phyloP scores from a whole-genome alignment of 805 yeast genomes.

The Tetrapisispora nanseiensis region DNA sequence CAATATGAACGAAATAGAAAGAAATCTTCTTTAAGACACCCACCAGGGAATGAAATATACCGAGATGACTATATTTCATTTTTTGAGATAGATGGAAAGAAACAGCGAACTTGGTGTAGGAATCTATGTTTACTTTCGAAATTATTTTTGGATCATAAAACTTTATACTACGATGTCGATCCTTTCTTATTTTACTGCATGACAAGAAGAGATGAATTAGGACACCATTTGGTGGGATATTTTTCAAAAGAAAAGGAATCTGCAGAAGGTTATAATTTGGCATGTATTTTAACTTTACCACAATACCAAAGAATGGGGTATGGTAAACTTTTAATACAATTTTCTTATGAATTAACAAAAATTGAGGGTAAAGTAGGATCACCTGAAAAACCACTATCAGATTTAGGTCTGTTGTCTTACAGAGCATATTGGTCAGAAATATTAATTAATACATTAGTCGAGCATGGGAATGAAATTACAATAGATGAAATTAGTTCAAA shows the following conservation, averaged over 20 bases:
- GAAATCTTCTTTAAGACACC: conserved; percentile 84
- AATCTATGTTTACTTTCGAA: conserved; percentile 86
- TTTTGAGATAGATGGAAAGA: conserved; percentile 94
- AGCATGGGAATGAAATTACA: conserved; percentile 54
- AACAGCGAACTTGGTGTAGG: conserved; percentile 95
- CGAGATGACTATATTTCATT: conserved; percentile 88
- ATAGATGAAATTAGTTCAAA: conserved; percentile 82
- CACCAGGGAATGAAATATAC: conserved; percentile 97
- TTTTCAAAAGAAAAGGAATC: conserved; percentile 95
- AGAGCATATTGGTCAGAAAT: conserved; percentile 97
- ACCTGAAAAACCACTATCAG: conserved; percentile 95
- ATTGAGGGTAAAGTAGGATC: conserved; percentile 88
- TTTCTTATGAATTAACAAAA: conserved; percentile 82
- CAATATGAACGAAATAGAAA: conserved; percentile 88
- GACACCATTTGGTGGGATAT: conserved; percentile 94
- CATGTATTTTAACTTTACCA: conserved; percentile 92
- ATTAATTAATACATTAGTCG: conserved; percentile 62
- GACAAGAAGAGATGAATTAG: conserved; percentile 82
- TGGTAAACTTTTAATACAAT: conserved; percentile 85
- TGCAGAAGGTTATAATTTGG: conserved; percentile 91
- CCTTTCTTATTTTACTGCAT: conserved; percentile 94
- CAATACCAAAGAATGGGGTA: conserved; percentile 94
- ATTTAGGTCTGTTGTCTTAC: conserved; percentile 84
- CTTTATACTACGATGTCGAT: conserved; percentile 94
- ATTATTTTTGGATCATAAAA: conserved; percentile 88